A percentile compares a stretch with the other conserved stretches of the same genome.
Conservation (phyloP, 352 stramenopile species). For the Phytopythium aichiense region DNA sequence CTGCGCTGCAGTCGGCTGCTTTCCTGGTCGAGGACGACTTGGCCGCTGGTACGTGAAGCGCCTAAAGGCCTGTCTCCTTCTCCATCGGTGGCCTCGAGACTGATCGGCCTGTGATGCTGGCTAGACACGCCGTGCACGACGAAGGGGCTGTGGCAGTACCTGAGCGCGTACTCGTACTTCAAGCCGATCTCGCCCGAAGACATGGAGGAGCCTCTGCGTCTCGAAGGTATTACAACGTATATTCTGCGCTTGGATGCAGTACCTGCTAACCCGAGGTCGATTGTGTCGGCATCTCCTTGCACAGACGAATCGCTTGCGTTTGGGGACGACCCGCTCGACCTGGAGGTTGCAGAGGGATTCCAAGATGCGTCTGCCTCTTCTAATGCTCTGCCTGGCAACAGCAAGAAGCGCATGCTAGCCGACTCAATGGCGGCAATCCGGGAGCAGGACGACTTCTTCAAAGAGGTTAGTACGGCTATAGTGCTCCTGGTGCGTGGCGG, state of each 20-base stretch:
- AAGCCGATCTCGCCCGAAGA: slow-evolving; percentile 53
- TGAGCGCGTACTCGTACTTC: slow-evolving; percentile 58
- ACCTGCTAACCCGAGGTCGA: not conserved
- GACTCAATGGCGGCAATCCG: not conserved
- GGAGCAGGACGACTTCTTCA: slow-evolving; percentile 39
- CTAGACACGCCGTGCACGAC: slow-evolving; percentile 66
- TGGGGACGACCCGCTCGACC: not conserved
- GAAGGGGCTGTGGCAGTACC: slow-evolving; percentile 62
- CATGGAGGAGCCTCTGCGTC: slow-evolving; percentile 46
- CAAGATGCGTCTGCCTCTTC: not conserved
- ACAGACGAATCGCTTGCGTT: slow-evolving; percentile 3
- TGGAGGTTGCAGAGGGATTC: not conserved
- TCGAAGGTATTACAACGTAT: slow-evolving; percentile 39
- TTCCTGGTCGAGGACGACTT: slow-evolving; percentile 65
- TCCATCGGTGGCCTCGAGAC: not conserved
- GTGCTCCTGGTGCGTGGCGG: not conserved
- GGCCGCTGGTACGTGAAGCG: slow-evolving; percentile 30
- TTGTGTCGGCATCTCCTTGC: not conserved
- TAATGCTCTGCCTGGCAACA: not conserved
- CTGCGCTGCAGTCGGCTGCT: slow-evolving; percentile 18
- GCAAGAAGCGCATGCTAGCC: not conserved
- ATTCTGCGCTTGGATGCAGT: not conserved
- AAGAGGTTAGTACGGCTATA: slow-evolving; percentile 23
- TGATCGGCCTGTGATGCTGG: not conserved
- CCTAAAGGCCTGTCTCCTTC: not conserved